These are phyloP conservation scores for Lachnellula suecica DNA, from an alignment of 2,329 filamentous ascomycete species.

Conservation along the genomic window DNA sequence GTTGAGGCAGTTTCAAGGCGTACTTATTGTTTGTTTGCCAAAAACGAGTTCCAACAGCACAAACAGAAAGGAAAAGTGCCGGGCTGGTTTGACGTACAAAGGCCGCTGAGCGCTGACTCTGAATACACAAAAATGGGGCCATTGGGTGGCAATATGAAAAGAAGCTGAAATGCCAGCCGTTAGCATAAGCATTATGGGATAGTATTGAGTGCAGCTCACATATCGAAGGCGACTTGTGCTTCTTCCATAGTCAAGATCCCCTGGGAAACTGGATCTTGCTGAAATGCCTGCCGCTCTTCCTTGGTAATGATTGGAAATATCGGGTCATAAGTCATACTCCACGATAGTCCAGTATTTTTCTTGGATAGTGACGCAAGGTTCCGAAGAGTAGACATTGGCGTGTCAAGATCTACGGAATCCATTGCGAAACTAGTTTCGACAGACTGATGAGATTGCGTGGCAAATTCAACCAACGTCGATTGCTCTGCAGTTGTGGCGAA, in stretches of 20 bases:
- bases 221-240: constrained; percentile 4
- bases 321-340: background rate
- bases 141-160: constrained; percentile 23
- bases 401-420: constrained; percentile 20
- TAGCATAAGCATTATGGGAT: background rate
- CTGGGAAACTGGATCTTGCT: constrained; percentile 7
- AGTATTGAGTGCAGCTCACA: background rate
- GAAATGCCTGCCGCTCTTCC: background rate
- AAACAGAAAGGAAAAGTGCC: constrained; percentile 21
- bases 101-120: constrained; percentile 9
- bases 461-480: background rate
- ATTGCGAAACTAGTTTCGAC: constrained; percentile 12
- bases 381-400: constrained; percentile 24
- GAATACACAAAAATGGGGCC: constrained; percentile 12
- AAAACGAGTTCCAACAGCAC: constrained; percentile 22
- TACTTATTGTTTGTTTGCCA: constrained; percentile 10
- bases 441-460: background rate
- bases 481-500: background rate
- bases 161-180: no score
- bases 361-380: constrained; percentile 17
- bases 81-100: constrained; percentile 13
- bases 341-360: constrained; percentile 1
- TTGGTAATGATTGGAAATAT: background rate
- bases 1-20: background rate
- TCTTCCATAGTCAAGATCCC: constrained; percentile 6